A percentile compares a stretch with the other conserved stretches of the same genome.
phyloP scores from a whole-genome alignment of 1,139 yeast species.

The Zygoascus sp. region DNA sequence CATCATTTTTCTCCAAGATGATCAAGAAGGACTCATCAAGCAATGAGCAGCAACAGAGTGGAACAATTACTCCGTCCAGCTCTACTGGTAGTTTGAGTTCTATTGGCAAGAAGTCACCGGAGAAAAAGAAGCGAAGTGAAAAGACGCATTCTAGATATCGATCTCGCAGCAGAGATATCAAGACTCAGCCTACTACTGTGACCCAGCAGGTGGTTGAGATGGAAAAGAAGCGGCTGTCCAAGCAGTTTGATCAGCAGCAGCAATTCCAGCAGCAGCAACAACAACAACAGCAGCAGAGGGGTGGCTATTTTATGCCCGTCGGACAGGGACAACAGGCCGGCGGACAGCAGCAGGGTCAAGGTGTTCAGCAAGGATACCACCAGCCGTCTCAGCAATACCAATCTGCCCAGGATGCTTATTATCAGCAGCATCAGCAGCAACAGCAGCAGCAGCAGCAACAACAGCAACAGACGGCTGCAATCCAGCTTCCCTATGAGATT shows the following conservation, averaged over 20 bases:
- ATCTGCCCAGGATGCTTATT: slow-evolving; percentile 7
- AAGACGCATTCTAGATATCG: slow-evolving; percentile 16
- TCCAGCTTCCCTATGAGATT: slow-evolving; percentile 35
- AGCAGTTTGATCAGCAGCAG: slow-evolving; percentile 8
- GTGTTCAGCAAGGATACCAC: slow-evolving; percentile 3
- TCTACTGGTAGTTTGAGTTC: slow-evolving; percentile 3
- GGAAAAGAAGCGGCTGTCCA: slow-evolving; percentile 7
- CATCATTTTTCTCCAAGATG: slow-evolving; percentile 11
- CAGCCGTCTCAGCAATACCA: slow-evolving; percentile 8
- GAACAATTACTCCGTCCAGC: slow-evolving; percentile 1
- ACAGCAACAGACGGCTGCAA: slow-evolving; percentile 21
- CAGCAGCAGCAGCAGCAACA: slow-evolving; percentile 15
- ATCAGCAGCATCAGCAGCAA: slow-evolving; percentile 6
- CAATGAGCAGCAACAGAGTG: neutral
- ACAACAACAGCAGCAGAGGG: slow-evolving; percentile 4
- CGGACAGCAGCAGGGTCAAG: slow-evolving; percentile 9
- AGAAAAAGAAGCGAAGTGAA: slow-evolving; percentile 2
- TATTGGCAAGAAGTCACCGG: slow-evolving; percentile 1
- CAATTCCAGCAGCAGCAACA: slow-evolving; percentile 8
- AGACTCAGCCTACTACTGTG: slow-evolving; percentile 10
- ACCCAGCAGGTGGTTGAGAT: slow-evolving; percentile 12
- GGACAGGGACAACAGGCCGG: slow-evolving; percentile 7
- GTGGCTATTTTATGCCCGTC: slow-evolving; percentile 9
- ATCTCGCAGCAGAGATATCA: slow-evolving; percentile 13
- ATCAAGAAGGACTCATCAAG: slow-evolving; percentile 7